phyloP scores from a whole-genome alignment of 1,139 yeast species.

The Sugiyamaella paludigena region DNA sequence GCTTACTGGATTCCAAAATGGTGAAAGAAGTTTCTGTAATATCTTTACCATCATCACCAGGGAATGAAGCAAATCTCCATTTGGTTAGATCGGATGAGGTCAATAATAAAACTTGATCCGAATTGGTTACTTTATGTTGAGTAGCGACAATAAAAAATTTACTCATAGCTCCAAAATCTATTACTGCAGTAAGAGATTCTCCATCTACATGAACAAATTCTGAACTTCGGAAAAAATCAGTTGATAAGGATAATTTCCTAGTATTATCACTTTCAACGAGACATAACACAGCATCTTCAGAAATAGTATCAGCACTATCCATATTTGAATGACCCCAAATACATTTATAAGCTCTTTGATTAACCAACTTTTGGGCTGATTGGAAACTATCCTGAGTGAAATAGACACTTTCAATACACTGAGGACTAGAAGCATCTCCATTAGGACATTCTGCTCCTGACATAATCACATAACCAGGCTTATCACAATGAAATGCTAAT shows the following conservation, averaged over 20 bases:
- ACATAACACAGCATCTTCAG: slow-evolving; percentile 52
- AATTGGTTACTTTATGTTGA: slow-evolving; percentile 28
- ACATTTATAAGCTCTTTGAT: slow-evolving; percentile 21
- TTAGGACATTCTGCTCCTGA: slow-evolving; percentile 43
- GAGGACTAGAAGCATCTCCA: slow-evolving; percentile 26
- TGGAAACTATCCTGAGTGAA: slow-evolving; percentile 57
- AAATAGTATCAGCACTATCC: slow-evolving; percentile 41
- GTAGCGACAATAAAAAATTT: slow-evolving; percentile 54
- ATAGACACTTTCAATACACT: slow-evolving; percentile 43
- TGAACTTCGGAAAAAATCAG: slow-evolving; percentile 53
- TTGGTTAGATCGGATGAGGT: slow-evolving; percentile 57
- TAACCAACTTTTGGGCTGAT: slow-evolving; percentile 42
- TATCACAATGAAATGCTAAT: slow-evolving; percentile 44
- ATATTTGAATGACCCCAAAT: slow-evolving; percentile 53
- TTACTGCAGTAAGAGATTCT: slow-evolving; percentile 37
- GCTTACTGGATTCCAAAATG: slow-evolving; percentile 55
- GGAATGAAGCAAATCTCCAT: slow-evolving; percentile 54
- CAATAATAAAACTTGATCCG: slow-evolving; percentile 47
- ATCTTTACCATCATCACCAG: slow-evolving; percentile 45
- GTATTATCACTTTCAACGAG: slow-evolving; percentile 45
- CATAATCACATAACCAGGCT: slow-evolving; percentile 44
- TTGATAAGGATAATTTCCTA: slow-evolving; percentile 47
- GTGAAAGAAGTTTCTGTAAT: slow-evolving; percentile 45
- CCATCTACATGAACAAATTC: slow-evolving; percentile 35
- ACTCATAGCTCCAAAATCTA: slow-evolving; percentile 50